These are phyloP conservation scores for Neurospora sublineolata DNA, from an alignment of 495 filamentous ascomycete species.

Conservation along the genomic window DNA sequence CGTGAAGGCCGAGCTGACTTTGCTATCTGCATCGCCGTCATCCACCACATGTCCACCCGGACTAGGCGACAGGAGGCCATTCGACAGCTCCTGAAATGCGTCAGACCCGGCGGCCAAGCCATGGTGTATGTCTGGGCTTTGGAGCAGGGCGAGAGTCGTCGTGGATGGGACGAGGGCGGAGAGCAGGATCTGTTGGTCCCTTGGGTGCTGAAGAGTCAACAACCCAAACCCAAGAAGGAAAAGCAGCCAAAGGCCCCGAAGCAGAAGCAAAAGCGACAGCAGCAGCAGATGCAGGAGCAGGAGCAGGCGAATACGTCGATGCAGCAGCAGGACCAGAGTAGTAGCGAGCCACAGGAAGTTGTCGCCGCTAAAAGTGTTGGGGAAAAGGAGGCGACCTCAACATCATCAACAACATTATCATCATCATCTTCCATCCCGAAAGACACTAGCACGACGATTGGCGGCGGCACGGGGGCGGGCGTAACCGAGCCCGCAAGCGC, in stretches of 20 bases:
- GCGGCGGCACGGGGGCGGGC: neutral
- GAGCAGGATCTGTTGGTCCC: slow-evolving; percentile 93
- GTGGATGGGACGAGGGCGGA: slow-evolving; percentile 82
- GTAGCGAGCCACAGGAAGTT: neutral
- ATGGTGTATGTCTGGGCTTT: slow-evolving; percentile 95
- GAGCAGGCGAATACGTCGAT: neutral
- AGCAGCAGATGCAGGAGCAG: slow-evolving; percentile 4
- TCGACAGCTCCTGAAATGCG: slow-evolving; percentile 54
- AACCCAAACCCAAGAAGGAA: slow-evolving; percentile 9
- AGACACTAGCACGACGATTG: neutral
- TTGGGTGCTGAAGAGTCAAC: slow-evolving; percentile 59
- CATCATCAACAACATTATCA: neutral
- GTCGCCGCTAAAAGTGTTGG: slow-evolving; percentile 15
- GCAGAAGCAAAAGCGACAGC: neutral
- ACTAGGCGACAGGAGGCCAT: slow-evolving; percentile 64
- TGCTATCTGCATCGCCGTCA: slow-evolving; percentile 84
- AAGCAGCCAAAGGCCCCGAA: slow-evolving; percentile 6
- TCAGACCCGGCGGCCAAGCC: slow-evolving; percentile 49
- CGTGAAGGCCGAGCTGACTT: slow-evolving; percentile 68
- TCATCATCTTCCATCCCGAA: slow-evolving; percentile 1
- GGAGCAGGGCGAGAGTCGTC: slow-evolving; percentile 77
- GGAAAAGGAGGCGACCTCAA: slow-evolving; percentile 4
- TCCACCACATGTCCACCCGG: slow-evolving; percentile 88
- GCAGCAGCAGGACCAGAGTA: neutral
- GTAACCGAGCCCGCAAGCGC: neutral